phyloP scores from a whole-genome alignment of 768 basidiomycete species.

The Leccinum uliginosum region DNA sequence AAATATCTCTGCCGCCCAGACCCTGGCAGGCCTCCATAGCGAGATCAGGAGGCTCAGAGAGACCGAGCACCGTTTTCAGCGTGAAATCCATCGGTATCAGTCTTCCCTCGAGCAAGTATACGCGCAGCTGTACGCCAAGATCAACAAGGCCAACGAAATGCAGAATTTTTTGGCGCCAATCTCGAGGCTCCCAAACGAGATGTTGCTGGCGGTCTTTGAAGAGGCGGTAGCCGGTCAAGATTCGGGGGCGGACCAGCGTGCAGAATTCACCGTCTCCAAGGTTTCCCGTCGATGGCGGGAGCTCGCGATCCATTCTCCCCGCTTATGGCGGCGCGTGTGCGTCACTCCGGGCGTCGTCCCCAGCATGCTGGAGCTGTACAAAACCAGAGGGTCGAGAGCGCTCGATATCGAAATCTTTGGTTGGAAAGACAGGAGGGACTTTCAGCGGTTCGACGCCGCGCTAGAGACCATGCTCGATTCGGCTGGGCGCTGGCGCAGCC shows the following conservation, averaged over 20 bases:
- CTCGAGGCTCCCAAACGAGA: slow-evolving; percentile 30
- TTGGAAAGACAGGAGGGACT: slow-evolving; percentile 30
- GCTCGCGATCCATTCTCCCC: slow-evolving; percentile 28
- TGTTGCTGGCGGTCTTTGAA: slow-evolving; percentile 28
- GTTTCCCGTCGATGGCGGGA: slow-evolving; percentile 33
- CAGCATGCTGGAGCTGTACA: slow-evolving; percentile 22
- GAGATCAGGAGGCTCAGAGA: slow-evolving; percentile 18
- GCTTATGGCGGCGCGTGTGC: slow-evolving; percentile 28
- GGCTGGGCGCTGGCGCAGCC: slow-evolving; percentile 25
- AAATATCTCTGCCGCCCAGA: slow-evolving; percentile 15
- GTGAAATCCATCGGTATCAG: slow-evolving; percentile 12
- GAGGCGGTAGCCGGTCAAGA: slow-evolving; percentile 28
- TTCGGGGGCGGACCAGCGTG: slow-evolving; percentile 12
- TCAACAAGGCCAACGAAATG: slow-evolving; percentile 27
- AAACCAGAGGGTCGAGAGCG: slow-evolving; percentile 19
- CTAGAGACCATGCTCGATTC: slow-evolving; percentile 26
- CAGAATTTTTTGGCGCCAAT: slow-evolving; percentile 27
- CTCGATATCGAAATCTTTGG: slow-evolving; percentile 27
- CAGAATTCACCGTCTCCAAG: slow-evolving; percentile 24
- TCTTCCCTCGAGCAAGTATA: slow-evolving; percentile 17
- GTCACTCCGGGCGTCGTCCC: slow-evolving; percentile 19
- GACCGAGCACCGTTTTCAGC: slow-evolving; percentile 12
- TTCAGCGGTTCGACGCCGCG: slow-evolving; percentile 26
- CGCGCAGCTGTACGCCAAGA: slow-evolving; percentile 8
- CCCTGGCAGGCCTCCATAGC: slow-evolving; percentile 14